Base-by-base conservation (phyloP, 2,329 filamentous ascomycete genomes). In the Pseudogymnoascus sp. region DNA sequence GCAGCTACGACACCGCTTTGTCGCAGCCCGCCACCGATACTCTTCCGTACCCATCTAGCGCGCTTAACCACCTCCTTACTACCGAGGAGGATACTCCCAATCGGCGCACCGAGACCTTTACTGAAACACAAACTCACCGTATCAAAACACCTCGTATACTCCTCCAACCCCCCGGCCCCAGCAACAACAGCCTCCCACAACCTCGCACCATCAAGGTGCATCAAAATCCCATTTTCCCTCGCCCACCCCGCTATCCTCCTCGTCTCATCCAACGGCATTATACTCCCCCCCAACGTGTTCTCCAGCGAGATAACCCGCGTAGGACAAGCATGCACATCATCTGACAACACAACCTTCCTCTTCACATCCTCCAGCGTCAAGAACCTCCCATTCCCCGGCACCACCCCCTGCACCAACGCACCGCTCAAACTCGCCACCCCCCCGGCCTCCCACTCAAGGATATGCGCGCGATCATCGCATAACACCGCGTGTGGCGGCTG, bases 251-350 rank as follows among this genome's bases (percentile, higher is more conserved):
- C 80, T 70, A 96, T 96, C 45, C 82, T 80, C 63, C 79, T 80
- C 8, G 86, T 82, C 73, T 96, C 91, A 1, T 77, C 75, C 0
- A 96, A 80, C 0, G 92, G 92, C 81, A 90, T 88, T 45, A 96
- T 80, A 69, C 86, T 85, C 21, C 92, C 92, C 62, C 85, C 84
- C 59, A 96, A 81, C 0, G 93, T 96, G 72, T 96, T 96, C 72
- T 97, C 92, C 55, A 96, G 79, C 65, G 84, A 87, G 67, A 97
- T 90, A 58, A 96, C 83, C 49, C 84, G 84, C 0, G 92, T 96
- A 0, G 92, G 91, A 70, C 89, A 92, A 31, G 81, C 79, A 72
- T 96, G 91, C 16, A 95, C 83, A 68, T 96, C 85, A 62, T 89
- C 82, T 66, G 81, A 68, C 0, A 92, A 72, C 0, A 88, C 80